Evolutionary conservation across 306 rosid species (phyloP), one percentile per base, ranked within the genome.

Genomic region (Vigna hirtella): DNA sequence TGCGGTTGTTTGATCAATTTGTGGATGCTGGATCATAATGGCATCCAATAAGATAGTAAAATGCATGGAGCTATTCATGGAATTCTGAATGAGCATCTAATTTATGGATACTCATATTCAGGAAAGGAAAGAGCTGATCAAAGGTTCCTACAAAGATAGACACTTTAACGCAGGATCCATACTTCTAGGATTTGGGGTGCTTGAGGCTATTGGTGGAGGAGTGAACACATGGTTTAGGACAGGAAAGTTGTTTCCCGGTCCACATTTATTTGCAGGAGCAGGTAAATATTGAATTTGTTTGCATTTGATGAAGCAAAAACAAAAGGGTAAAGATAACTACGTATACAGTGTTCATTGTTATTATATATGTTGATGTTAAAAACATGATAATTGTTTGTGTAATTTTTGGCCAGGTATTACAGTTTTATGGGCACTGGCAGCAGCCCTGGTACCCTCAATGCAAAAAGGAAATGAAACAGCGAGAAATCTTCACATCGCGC

Each of bases 211-310:
- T 62, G 93, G 93, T 50, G 98, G 98, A 74, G 96, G 91, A 71
- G 9, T 94, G 28, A 94, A 92, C 86, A 94, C 97, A 12, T 94
- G 91, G 91, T 34, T 92, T 11, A 89, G 98, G 84, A 88, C 95
- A 15, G 97, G 98, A 82, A 94, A 94, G 89, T 80, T 94, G 24
- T 94, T 90, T 82, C 98, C 97, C 0, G 98, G 98, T 42, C 96
- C 98, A 76, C 98, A 94, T 89, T 82, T 94, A 79, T 94, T 81
- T 85, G 94, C 93, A n/a, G 98, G 97, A 82, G 96, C 98, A 88
- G 97, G 98, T 94, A 86, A 80, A 66, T 12, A 64, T 38, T 66
- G 7, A 17, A 10, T 68, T 77, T 50, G 32, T 69, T 56, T 28
- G 49, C 73, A 64, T 38, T 77, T 76, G 17, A 49, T 43, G 45